Evolutionary conservation across 2,329 filamentous ascomycete genomes (phyloP).

Genomic region (Didymosphaeria variabile): DNA sequence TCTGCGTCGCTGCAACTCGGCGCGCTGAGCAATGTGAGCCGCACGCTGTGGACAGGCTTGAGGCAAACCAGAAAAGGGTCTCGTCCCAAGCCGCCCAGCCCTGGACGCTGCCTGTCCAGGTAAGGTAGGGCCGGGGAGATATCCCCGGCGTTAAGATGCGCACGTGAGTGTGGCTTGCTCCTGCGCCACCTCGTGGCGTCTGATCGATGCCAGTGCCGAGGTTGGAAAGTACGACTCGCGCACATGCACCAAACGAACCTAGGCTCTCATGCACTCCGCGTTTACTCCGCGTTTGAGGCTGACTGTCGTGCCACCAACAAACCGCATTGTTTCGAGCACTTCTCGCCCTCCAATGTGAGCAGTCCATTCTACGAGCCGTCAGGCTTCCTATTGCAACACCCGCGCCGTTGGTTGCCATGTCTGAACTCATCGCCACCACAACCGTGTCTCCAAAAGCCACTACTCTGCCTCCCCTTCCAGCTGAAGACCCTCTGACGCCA

Average conservation of each 20-base stretch:
- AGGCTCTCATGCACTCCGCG: slow-evolving; percentile 3
- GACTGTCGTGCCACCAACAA: not conserved
- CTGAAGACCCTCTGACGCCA: slow-evolving; percentile 59
- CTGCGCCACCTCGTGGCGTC: not conserved
- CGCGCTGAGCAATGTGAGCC: not conserved
- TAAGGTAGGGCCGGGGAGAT: not conserved
- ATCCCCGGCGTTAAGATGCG: not conserved
- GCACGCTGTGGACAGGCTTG: not conserved
- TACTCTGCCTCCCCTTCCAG: slow-evolving; percentile 59
- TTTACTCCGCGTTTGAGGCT: not conserved
- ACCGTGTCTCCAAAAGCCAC: slow-evolving; percentile 46
- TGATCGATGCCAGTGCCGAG: not conserved
- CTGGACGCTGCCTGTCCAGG: not conserved
- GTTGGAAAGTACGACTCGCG: slow-evolving; percentile 3
- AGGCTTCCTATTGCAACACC: slow-evolving; percentile 1
- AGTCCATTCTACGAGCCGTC: not conserved
- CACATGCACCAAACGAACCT: not conserved
- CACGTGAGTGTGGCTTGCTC: slow-evolving; percentile 2
- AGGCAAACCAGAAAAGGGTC: too few relatives aligned
- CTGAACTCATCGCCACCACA: slow-evolving; percentile 29
- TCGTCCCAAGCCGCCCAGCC: not conserved
- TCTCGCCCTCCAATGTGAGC: not conserved
- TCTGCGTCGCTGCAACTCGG: not conserved
- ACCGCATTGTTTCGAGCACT: not conserved
- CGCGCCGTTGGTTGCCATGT: slow-evolving; percentile 28